Evolutionary conservation across 2,329 filamentous ascomycete genomes (phyloP), one percentile per base, ranked within the genome.

Genomic region (Venturiaceae sp.): DNA sequence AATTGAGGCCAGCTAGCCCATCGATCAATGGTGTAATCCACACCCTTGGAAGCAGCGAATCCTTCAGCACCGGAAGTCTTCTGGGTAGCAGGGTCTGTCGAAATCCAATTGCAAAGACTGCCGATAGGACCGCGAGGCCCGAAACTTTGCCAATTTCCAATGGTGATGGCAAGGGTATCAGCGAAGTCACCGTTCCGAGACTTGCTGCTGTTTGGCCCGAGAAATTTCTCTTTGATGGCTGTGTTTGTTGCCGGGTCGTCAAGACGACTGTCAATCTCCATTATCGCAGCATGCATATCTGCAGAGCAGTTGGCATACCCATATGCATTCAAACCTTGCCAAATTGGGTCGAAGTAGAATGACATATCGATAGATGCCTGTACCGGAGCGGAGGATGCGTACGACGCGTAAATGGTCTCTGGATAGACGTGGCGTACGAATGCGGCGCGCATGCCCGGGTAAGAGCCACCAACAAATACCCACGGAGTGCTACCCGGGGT

Each of bases 261-360:
- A 8, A 81, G 67, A 33, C 77, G 67, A 6, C 64, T 64, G 62
- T 82, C 79, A 41, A 82, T 77, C 61, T 79, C 78, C 26, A 67
- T 61, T 37, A 80, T 68, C 3, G 76, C 77, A 5, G 76, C 75
- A 16, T 77, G 71, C 53, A 80, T 70, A 60, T 81, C 78, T 13
- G 69, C 68, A 11, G 75, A 11, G 36, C 79, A 82, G 64, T 79
- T 80, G 3, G 68, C 68, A 26, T 66, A 73, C 14, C 72, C 72
- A 47, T 70, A 67, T 1, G 58, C 62, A 3, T 74, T 70, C 67
- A 81, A 70, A 3, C 75, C 77, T 9, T 70, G 71, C 62, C 75
- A 76, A 2, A 81, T 65, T 34, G 78, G 74, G 19, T 80, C 77
- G 57, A 71, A 80, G 63, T 80, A 81, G 23, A 72, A 66, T 16